Base-by-base conservation (phyloP, 208 protist species). In the Trypanosoma vivax region DNA sequence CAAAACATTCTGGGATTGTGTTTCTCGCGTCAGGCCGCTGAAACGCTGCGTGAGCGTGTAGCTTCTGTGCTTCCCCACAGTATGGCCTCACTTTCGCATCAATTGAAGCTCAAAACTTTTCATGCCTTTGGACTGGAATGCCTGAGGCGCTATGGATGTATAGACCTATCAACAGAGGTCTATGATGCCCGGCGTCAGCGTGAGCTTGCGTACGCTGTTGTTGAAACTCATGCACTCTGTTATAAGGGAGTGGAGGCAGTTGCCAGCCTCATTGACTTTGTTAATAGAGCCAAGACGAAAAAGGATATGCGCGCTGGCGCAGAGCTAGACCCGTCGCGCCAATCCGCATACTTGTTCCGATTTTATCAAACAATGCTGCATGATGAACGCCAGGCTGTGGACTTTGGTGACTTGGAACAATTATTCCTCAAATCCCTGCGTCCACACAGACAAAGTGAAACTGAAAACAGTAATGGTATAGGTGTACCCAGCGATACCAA, bases 391-490 rank as follows among this genome's bases (percentile, higher is more conserved):
- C 10, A 70, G 30, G 87, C 83, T 13, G 79, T 94, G 9, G 87
- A 94, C 64, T 94, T 94, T 71, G 83, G 78, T 1, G 87, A 94
- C 42, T 52, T 94, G 28, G 79, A 88, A 64, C 69, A 80, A 14
- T 67, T 83, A 65, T 83, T 94, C 49, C 82, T 79, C 49, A 53
- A 79, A 2, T 38, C 88, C 2, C 56, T 94, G 24, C 65, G 56
- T 14, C 69, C 66, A 2, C 13, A 62, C 1, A 46, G 24, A 23
- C 3, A 33, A 2, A 16, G 41, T 10, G 57, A 66, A 14, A 54
- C 57, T 18, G 41, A 3, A 42, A 3, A 47, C 24, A 9, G 29
- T 34, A 23, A 6, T 30, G 33, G 2, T 31, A 23, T 33, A n/a
- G 2, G 41, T 18, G 14, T 24, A 29, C 29, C 10, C 16, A 52